phyloP scores from a whole-genome alignment of 176 grass and related monocot genomes.

The Aegilops sharonensis region DNA sequence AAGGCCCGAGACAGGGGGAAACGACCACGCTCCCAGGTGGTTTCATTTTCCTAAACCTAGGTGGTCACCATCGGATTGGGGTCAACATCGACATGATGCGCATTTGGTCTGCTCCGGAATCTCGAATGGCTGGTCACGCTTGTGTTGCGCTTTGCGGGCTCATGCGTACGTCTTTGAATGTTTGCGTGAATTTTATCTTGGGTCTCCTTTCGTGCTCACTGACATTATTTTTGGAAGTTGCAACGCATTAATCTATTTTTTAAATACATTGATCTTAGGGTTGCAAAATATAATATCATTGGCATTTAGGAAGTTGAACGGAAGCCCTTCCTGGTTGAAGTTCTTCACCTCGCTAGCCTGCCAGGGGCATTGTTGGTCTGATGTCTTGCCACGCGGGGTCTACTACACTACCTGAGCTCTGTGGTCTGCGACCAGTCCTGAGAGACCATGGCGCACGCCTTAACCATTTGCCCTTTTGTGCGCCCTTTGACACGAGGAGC shows the following conservation, averaged over 20 bases:
- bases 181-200: neutral
- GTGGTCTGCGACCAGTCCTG: no score
- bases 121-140: neutral
- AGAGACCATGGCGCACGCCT: no score
- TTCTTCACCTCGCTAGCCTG: neutral
- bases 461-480: no score
- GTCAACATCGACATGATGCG: constrained; percentile 1
- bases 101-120: neutral
- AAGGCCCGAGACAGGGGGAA: neutral
- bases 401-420: no score
- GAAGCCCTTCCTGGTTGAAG: neutral
- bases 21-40: neutral
- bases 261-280: neutral
- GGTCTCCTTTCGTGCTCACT: neutral
- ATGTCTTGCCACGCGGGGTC: no score
- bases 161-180: neutral
- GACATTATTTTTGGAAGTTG: no score
- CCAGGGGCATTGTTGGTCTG: neutral
- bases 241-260: no score
- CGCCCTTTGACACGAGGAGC: no score
- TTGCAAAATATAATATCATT: neutral
- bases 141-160: neutral
- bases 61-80: neutral
- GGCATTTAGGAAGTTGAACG: neutral
- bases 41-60: neutral